Conservation (phyloP, 495 filamentous ascomycete genomes). For the Hypoxylon fragiforme region DNA sequence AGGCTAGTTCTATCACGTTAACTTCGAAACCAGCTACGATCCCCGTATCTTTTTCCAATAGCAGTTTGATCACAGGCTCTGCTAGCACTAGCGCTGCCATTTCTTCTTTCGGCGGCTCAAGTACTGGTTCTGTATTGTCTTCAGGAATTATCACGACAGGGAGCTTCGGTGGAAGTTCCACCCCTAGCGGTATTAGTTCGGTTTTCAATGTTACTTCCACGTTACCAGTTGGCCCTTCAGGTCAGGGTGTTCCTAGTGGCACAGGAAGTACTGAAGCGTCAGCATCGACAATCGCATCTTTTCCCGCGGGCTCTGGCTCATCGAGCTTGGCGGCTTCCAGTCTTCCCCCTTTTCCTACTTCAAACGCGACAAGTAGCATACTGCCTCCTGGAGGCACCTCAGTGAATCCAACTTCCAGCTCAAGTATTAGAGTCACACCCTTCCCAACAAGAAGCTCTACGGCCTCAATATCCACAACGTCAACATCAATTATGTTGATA, state of each 20-base stretch:
- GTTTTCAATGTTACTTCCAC: slow-evolving; percentile 6
- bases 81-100: not conserved
- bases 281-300: not conserved
- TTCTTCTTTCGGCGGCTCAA: not conserved
- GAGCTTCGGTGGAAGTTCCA: slow-evolving; percentile 11
- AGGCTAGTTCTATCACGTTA: not conserved
- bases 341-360: slow-evolving; percentile 9
- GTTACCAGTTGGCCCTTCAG: not conserved
- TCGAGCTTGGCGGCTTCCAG: slow-evolving; percentile 2
- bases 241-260: slow-evolving; percentile 4
- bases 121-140: not conserved
- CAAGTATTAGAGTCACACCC: slow-evolving; percentile 5
- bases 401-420: slow-evolving; percentile 3
- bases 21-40: slow-evolving; percentile 3
- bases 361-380: slow-evolving; percentile 12
- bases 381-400: slow-evolving; percentile 7
- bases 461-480: slow-evolving; percentile 9
- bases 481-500: slow-evolving; percentile 16
- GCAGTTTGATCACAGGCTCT: not conserved
- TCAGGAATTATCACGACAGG: not conserved
- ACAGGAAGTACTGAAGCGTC: not conserved
- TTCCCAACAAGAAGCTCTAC: slow-evolving; percentile 15
- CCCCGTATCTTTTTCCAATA: slow-evolving; percentile 3
- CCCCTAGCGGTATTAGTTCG: not conserved
- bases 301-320: not conserved